Conservation (phyloP, 2,329 filamentous ascomycete species). For the Dothideomycetes sp. region DNA sequence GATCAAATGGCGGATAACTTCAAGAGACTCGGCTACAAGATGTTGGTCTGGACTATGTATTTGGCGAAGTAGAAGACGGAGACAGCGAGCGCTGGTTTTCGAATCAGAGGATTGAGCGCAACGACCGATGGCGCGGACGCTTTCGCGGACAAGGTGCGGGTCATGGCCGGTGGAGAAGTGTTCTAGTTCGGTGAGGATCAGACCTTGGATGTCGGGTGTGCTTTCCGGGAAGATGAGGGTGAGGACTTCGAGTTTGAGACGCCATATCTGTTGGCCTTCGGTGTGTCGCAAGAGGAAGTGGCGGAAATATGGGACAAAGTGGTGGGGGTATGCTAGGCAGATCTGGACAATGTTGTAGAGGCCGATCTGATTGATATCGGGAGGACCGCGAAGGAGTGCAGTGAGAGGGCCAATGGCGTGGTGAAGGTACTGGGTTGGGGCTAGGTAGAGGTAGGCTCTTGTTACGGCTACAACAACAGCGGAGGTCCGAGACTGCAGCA, state of each 20-base stretch:
- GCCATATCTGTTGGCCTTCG: conserved; percentile 74
- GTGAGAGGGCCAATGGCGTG: conserved; percentile 73
- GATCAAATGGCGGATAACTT: conserved; percentile 89
- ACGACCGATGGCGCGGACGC: conserved; percentile 83
- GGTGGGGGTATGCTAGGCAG: conserved; percentile 60
- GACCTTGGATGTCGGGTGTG: conserved; percentile 62
- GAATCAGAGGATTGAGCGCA: conserved; percentile 69
- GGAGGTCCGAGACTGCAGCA: conserved; percentile 85
- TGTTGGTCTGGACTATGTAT: conserved; percentile 81
- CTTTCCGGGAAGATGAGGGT: conserved; percentile 84
- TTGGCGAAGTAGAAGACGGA: conserved; percentile 73
- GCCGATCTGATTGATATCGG: conserved; percentile 81
- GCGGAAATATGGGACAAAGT: conserved; percentile 79
- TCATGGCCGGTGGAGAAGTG: conserved; percentile 76
- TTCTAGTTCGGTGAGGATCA: conserved; percentile 85
- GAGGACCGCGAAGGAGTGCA: conserved; percentile 70
- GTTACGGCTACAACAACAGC: conserved; percentile 84
- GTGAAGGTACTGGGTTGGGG: conserved; percentile 64
- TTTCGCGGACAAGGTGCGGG: conserved; percentile 70
- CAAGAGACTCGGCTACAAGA: conserved; percentile 83
- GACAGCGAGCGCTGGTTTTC: conserved; percentile 62
- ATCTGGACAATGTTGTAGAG: conserved; percentile 95
- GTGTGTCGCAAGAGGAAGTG: conserved; percentile 80
- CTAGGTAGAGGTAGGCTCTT: conserved; percentile 74
- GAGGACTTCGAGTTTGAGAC: conserved; percentile 81